A percentile compares a stretch with the other conserved stretches of the same genome.
Evolutionary conservation across 306 rosid genomes (phyloP).

Genomic region (Glycyrrhiza uralensis): DNA sequence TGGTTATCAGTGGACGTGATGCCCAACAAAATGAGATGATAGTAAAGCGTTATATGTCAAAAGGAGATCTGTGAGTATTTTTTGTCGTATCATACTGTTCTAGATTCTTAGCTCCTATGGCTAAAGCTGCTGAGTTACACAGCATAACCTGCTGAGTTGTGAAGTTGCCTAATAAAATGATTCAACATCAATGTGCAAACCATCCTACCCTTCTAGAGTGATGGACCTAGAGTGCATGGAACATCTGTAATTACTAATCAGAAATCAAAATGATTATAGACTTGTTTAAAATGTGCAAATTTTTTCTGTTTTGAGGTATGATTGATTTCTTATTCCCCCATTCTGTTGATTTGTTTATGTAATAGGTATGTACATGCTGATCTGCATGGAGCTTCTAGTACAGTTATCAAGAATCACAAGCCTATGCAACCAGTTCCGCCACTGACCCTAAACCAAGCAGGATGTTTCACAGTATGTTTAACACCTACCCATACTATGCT

Average conservation of each 20-base stretch:
- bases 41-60: slow-evolving; percentile 97
- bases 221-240: too few relatives aligned
- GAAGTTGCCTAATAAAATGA: too few relatives aligned
- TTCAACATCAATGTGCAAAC: too few relatives aligned
- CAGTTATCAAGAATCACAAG: slow-evolving; percentile 85
- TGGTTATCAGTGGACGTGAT: slow-evolving; percentile 97
- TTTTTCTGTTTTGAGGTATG: slow-evolving; percentile 6
- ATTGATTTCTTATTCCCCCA: slow-evolving; percentile 34
- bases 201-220: too few relatives aligned
- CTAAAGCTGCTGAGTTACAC: too few relatives aligned
- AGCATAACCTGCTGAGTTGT: too few relatives aligned
- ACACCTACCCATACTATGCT: slow-evolving; percentile 16
- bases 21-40: slow-evolving; percentile 99
- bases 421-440: slow-evolving; percentile 92
- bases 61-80: slow-evolving; percentile 92
- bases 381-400: slow-evolving; percentile 95
- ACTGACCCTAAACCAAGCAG: slow-evolving; percentile 89
- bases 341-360: slow-evolving; percentile 34
- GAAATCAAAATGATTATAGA: background rate
- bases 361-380: slow-evolving; percentile 93
- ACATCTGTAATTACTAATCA: background rate
- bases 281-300: background rate
- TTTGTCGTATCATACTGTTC: slow-evolving; percentile 9
- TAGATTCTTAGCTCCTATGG: background rate
- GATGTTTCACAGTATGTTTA: slow-evolving; percentile 82